Evolutionary conservation across 2,329 filamentous ascomycete species (phyloP).

Genomic region (Lecanicillium sp.): DNA sequence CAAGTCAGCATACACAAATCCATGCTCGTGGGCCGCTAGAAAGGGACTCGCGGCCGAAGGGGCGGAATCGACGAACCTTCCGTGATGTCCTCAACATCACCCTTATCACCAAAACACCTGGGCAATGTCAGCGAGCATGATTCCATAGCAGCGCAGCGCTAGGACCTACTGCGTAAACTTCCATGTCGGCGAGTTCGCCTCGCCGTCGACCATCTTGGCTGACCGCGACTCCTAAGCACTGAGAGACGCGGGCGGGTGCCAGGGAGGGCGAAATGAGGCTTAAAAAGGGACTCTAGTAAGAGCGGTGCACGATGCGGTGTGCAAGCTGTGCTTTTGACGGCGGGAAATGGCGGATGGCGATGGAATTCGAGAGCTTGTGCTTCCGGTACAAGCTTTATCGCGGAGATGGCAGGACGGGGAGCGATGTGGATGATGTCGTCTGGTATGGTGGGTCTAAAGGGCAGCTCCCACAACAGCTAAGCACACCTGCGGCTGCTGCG

Average conservation of each 20-base stretch:
- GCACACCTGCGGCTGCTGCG: too few species aligned
- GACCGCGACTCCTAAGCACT: conserved; percentile 7
- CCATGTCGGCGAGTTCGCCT: conserved; percentile 92
- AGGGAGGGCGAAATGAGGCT: conserved; percentile 6
- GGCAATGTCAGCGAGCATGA: conserved; percentile 11
- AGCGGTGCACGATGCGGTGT: conserved; percentile 7
- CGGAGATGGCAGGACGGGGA: conserved; percentile 8
- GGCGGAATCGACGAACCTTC: conserved; percentile 56
- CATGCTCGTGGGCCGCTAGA: neutral
- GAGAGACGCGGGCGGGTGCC: conserved; percentile 11
- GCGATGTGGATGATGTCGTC: conserved; percentile 12
- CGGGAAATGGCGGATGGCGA: neutral
- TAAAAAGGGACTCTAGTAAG: conserved; percentile 14
- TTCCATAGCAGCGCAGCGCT: conserved; percentile 3
- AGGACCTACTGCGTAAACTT: conserved; percentile 94
- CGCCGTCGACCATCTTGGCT: conserved; percentile 89
- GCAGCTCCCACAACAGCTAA: conserved; percentile 9
- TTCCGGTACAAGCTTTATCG: conserved; percentile 9
- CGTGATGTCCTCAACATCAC: conserved; percentile 97
- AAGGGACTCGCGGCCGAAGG: conserved; percentile 10
- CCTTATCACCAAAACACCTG: conserved; percentile 99
- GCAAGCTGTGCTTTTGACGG: neutral
- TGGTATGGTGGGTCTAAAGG: conserved; percentile 10
- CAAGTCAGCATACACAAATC: conserved; percentile 13
- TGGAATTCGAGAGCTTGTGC: conserved; percentile 5